Conservation (phyloP, 2,329 filamentous ascomycete species). For the Hirsutella rhossiliensis region DNA sequence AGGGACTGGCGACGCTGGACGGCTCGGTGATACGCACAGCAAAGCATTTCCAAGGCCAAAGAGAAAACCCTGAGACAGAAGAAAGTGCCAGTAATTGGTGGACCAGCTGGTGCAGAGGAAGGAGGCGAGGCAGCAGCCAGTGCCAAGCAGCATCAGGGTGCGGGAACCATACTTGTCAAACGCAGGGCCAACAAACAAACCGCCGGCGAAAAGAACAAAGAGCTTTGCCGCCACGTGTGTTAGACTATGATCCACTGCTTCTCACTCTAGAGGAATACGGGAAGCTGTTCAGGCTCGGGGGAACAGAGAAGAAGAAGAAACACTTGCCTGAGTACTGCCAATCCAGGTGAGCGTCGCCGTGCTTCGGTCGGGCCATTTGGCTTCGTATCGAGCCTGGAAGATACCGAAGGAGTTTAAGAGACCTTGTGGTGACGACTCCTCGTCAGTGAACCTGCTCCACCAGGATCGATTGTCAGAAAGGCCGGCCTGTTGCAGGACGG, state of each 20-base stretch:
- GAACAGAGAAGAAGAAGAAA: neutral
- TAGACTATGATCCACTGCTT: neutral
- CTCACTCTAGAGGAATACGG: neutral
- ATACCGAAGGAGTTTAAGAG: slow-evolving; percentile 36
- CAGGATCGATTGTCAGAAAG: neutral
- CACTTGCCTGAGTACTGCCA: slow-evolving; percentile 17
- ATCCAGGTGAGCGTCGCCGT: slow-evolving; percentile 28
- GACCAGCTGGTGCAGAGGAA: slow-evolving; percentile 21
- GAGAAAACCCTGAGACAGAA: slow-evolving; percentile 27
- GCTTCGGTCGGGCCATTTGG: slow-evolving; percentile 16
- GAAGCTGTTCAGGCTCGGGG: too few species aligned
- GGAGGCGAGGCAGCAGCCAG: slow-evolving; percentile 21
- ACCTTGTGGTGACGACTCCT: slow-evolving; percentile 5
- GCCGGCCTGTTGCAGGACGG: neutral
- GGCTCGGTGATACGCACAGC: slow-evolving; percentile 8
- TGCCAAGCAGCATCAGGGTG: slow-evolving; percentile 21
- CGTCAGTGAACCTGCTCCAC: neutral
- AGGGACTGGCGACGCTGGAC: neutral
- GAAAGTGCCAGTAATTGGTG: slow-evolving; percentile 21
- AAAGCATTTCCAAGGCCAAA: slow-evolving; percentile 27
- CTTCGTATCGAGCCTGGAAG: slow-evolving; percentile 39
- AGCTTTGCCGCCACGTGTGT: slow-evolving; percentile 9
- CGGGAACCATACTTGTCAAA: slow-evolving; percentile 27
- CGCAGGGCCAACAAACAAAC: slow-evolving; percentile 24
- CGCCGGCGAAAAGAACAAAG: slow-evolving; percentile 26